Base-by-base conservation (phyloP, 2,329 filamentous ascomycete species). In the Epichloe amarillans region DNA sequence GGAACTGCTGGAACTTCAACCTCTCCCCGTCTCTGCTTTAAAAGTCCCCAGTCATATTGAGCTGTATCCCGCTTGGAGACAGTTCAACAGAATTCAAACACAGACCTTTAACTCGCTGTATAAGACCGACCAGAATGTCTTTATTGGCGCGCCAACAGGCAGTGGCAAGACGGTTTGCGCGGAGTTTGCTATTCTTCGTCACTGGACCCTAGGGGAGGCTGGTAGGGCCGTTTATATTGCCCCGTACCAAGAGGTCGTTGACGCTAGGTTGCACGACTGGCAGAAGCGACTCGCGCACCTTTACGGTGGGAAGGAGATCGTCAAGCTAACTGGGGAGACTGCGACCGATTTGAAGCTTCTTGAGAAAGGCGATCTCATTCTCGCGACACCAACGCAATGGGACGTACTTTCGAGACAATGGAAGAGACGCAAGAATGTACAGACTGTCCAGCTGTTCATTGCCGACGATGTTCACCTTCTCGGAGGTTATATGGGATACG, bases 91-190 rank as follows among this genome's bases (percentile, higher is more conserved):
- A 65, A 86, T 98, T 12, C 94, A 98, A 67, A 96, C 93, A 0
- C 93, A 98, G 65, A 88, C 88, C 0, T 98, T 97, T 74, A 95
- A 95, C 63, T 89, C 90, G 1, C 72, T 98, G 0, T 97, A 88
- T 64, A 84, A 86, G 46, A 86, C 87, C 0, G 87, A 97, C 63
- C 88, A 97, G 60, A 97, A 94, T 61, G 89, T 96, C 21, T 88
- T 98, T 55, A 72, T 98, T 55, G 90, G 88, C 44, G 85, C 91
- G n/a, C 85, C 93, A 1, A 90, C 90, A 8, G 91, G 93, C 42
- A 95, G 88, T 63, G 93, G 93, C 53, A 98, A 98, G 76, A 97
- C 93, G 1, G 83, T 96, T 2, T 97, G 93, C 63, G 93, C 93
- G 2, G 93, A 98, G 65, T 93, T 98, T 68, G 86, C 93, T 6